A percentile compares a stretch with the other conserved stretches of the same genome.
Evolutionary conservation across 768 basidiomycete genomes (phyloP).

Genomic region (Strobilomyces dryophilus): DNA sequence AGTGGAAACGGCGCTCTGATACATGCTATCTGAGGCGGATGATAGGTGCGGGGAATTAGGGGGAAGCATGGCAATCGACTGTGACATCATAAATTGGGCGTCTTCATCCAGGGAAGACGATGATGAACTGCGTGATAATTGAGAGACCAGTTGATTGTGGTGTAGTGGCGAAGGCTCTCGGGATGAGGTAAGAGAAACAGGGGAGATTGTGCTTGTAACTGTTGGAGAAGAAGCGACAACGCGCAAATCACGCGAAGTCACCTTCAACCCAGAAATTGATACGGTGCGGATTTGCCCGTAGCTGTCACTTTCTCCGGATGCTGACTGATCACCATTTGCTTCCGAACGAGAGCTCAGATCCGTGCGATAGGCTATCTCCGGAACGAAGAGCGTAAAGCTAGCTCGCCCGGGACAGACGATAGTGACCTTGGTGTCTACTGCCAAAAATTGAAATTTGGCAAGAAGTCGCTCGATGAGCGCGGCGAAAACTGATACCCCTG

Average conservation of each 20-base stretch:
- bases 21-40: constrained; percentile 65
- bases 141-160: constrained; percentile 1
- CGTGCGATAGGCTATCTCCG: constrained; percentile 57
- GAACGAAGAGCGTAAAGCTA: constrained; percentile 55
- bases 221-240: constrained; percentile 15
- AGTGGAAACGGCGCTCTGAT: constrained; percentile 66
- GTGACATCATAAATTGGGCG: constrained; percentile 64
- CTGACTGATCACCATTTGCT: constrained; percentile 26
- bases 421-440: constrained; percentile 61
- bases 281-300: constrained; percentile 43
- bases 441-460: constrained; percentile 75
- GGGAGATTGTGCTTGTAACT: constrained; percentile 23
- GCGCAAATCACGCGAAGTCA: constrained; percentile 48
- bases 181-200: constrained; percentile 23
- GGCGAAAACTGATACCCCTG: constrained; percentile 78
- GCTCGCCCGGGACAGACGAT: constrained; percentile 62
- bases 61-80: constrained; percentile 64
- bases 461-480: constrained; percentile 75
- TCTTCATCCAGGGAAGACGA: constrained; percentile 64
- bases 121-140: constrained; percentile 47
- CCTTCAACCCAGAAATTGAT: constrained; percentile 50
- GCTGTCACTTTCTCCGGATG: constrained; percentile 8
- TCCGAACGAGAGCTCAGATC: constrained; percentile 13
- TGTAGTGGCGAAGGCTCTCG: constrained; percentile 6
- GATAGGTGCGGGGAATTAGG: constrained; percentile 42